These are phyloP conservation scores for Orbilia brochopaga DNA, from an alignment of 2,329 filamentous ascomycete genomes.

Conservation along the genomic window DNA sequence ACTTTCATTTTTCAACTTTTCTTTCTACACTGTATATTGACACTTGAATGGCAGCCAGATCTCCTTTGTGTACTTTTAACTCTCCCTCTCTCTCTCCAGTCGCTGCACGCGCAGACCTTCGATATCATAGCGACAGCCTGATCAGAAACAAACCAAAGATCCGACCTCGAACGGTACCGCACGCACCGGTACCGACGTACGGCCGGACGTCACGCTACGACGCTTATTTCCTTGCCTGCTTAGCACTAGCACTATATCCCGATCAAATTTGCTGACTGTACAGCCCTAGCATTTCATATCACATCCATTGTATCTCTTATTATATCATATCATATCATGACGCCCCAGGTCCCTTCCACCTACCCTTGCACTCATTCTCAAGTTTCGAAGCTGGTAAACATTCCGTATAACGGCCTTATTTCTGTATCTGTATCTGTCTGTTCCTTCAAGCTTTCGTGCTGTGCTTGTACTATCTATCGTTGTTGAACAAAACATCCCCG, in stretches of 20 bases:
- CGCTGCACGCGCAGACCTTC: constrained; percentile 18
- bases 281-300: constrained; percentile 1
- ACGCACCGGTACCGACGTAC: too few relatives aligned
- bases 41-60: constrained; percentile 35
- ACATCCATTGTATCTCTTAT: too few relatives aligned
- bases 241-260: not conserved
- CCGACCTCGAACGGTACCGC: not conserved
- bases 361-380: not conserved
- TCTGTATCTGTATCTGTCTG: constrained; percentile 32
- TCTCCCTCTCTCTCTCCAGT: too few relatives aligned
- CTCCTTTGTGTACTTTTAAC: constrained; percentile 46
- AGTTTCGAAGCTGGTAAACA: constrained; percentile 50
- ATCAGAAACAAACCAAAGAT: constrained; percentile 17
- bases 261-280: not conserved
- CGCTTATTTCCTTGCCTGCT: not conserved
- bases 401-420: constrained; percentile 48
- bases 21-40: constrained; percentile 47
- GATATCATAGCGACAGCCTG: constrained; percentile 13
- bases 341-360: constrained; percentile 4
- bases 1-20: constrained; percentile 18
- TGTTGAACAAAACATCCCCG: constrained; percentile 32
- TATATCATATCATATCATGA: constrained; percentile 12
- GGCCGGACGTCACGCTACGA: too few relatives aligned
- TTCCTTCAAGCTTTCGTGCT: constrained; percentile 38
- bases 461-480: constrained; percentile 20